phyloP scores from a whole-genome alignment of 2,329 filamentous ascomycete genomes.

The Xylaria sp. region DNA sequence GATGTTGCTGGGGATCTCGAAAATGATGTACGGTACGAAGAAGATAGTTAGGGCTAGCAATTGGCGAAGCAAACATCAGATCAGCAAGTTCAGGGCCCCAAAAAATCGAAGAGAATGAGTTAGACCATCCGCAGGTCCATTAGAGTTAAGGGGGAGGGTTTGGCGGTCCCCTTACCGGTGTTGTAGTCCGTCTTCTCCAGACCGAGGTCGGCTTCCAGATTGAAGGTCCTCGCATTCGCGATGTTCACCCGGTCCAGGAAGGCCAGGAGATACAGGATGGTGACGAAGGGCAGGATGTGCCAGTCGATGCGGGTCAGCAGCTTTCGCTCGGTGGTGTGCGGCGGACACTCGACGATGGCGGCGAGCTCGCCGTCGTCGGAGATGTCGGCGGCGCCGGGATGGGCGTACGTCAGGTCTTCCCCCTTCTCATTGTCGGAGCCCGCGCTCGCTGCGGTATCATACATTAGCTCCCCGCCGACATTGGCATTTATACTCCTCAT shows the following conservation, averaged over 20 bases:
- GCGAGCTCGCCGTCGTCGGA: conserved; percentile 49
- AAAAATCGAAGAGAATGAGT: neutral
- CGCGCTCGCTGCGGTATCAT: conserved; percentile 22
- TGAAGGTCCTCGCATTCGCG: conserved; percentile 78
- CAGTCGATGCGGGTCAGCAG: conserved; percentile 77
- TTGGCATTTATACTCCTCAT: neutral
- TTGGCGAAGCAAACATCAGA: conserved; percentile 20
- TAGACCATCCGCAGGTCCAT: neutral
- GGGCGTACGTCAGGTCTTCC: conserved; percentile 40
- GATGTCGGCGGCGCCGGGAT: conserved; percentile 43
- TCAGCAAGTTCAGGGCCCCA: conserved; percentile 34
- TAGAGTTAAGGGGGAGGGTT: neutral
- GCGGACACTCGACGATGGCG: conserved; percentile 56
- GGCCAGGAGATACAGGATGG: conserved; percentile 63
- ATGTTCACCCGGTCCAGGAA: conserved; percentile 76
- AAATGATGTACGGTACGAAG: conserved; percentile 80
- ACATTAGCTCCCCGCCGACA: conserved; percentile 19
- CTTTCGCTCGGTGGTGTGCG: conserved; percentile 70
- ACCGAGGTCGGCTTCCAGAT: conserved; percentile 70
- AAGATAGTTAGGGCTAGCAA: conserved; percentile 74
- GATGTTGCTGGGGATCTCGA: conserved; percentile 79
- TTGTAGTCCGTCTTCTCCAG: conserved; percentile 74
- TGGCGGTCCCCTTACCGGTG: conserved; percentile 56
- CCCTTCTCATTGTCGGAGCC: conserved; percentile 44
- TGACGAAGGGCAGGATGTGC: conserved; percentile 77